Evolutionary conservation across 1,284 basidiomycete genomes (phyloP).

Genomic region (Cryptococcus jaspeensis): DNA sequence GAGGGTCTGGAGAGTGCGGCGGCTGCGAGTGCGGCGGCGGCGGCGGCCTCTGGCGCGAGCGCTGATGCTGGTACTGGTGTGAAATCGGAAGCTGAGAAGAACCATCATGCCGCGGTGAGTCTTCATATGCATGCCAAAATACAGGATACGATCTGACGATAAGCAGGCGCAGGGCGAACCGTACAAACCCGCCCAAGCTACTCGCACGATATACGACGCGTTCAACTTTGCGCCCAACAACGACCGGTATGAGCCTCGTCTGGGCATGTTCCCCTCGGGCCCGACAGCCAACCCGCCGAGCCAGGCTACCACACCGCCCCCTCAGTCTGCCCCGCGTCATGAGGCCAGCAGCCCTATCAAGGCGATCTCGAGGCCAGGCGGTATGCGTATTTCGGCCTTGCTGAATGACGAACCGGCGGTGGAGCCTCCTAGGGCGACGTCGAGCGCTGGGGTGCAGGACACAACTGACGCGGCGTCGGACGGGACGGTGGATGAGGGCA

Average conservation of each 20-base stretch:
- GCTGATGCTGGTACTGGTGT: constrained; percentile 1
- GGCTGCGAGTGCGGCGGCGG: not conserved
- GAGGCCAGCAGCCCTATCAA: constrained; percentile 1
- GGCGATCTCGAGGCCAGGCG: constrained; percentile 30
- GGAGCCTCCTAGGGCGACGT: not conserved
- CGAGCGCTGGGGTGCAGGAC: constrained; percentile 19
- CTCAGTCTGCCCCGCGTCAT: not conserved
- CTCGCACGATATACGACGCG: constrained; percentile 20
- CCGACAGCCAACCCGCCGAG: not conserved
- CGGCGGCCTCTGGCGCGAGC: not conserved
- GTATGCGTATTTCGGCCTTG: constrained; percentile 44
- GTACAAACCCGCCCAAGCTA: constrained; percentile 11
- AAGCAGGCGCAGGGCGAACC: not conserved
- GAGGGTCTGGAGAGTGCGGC: constrained; percentile 7
- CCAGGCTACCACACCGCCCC: not conserved
- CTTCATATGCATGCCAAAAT: not conserved
- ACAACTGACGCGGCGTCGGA: constrained; percentile 38
- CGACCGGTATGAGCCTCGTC: constrained; percentile 29
- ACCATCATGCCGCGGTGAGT: not conserved
- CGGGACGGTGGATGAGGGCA: constrained; percentile 42
- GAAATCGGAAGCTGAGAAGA: constrained; percentile 13
- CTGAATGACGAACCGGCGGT: constrained; percentile 41
- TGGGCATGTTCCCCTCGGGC: constrained; percentile 42
- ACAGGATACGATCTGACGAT: not conserved
- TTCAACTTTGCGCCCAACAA: constrained; percentile 1